Evolutionary conservation across 768 basidiomycete genomes (phyloP), one percentile per base, ranked within the genome.

Genomic region (Kwoniella dendrophila): DNA sequence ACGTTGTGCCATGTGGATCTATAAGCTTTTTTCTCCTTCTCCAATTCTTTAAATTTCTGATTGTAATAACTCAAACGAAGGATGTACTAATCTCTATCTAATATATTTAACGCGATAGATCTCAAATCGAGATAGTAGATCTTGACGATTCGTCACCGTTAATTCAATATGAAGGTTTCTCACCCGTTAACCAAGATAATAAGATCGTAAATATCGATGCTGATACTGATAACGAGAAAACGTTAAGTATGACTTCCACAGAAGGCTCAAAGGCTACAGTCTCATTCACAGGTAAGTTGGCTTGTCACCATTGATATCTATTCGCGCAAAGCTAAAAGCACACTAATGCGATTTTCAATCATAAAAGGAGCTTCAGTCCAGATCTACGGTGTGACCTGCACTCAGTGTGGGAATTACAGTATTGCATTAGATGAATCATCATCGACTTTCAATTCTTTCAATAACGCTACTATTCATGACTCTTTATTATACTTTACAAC

Each of bases 201-300:
- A 43, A 51, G 11, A 38, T 56, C 18, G 51, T 33, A 10, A 41
- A 61, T 5, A 20, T 50, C 11, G 33, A 51, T 27, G n/a, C 33
- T 5, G 18, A 16, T 20, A 55, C 40, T 0, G 71, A 71, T 45
- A 64, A 64, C 41, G 45, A 63, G 22, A 27, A 51, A 3, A 72
- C 73, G 29, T 59, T 75, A 29, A 64, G 61, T 33, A 52, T 60
- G 66, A 75, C 73, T 7, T 36, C 44, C 1, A 65, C 64, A 1
- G 53, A 50, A 1, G 70, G 67, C 11, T 68, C 73, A 10, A 58
- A 69, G 27, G 73, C 71, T 4, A 47, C 40, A 14, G 50, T 75
- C 4, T 62, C 34, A 2, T 75, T 75, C 48, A 56, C 43, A 40
- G 73, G 73, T 70, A 32, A 55, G 70, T 56, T n/a, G n/a, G n/a